A percentile compares a stretch with the other conserved stretches of the same genome.
phyloP scores from a whole-genome alignment of 169 alveolate species.

The Plasmodium berghei region DNA sequence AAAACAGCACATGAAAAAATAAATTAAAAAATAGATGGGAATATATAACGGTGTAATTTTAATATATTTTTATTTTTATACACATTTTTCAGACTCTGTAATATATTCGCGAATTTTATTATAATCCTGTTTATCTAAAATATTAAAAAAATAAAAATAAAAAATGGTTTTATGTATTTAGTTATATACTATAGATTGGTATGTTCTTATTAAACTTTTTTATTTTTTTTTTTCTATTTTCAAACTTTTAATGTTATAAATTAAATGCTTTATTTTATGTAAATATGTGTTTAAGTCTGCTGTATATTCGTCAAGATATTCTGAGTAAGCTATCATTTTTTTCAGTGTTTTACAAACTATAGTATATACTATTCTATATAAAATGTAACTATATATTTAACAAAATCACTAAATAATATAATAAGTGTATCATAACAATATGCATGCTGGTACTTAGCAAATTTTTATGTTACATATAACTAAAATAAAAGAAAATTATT shows the following conservation, averaged over 20 bases:
- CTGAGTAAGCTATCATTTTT: conserved; percentile 75
- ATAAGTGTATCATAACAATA: too few species aligned
- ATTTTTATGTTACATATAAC: too few species aligned
- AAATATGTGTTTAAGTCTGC: conserved; percentile 43
- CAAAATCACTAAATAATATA: too few species aligned
- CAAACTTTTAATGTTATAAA: conserved; percentile 54
- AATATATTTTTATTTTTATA: conserved; percentile 15
- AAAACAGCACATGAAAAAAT: background rate
- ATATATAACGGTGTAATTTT: background rate
- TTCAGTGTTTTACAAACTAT: conserved; percentile 8
- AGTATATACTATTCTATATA: background rate
- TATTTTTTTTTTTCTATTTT: conserved; percentile 19
- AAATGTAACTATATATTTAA: background rate
- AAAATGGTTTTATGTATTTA: background rate
- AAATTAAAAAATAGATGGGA: background rate
- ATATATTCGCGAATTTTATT: conserved; percentile 38
- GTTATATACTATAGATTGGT: conserved; percentile 1
- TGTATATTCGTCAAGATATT: conserved; percentile 70
- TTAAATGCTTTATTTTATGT: conserved; percentile 58
- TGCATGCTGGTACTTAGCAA: too few species aligned
- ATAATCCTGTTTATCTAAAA: conserved; percentile 46
- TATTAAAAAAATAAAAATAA: conserved; percentile 6
- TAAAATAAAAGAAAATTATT: too few species aligned
- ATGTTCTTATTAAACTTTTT: conserved; percentile 4
- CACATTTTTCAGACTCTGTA: conserved; percentile 76